These are phyloP conservation scores for Colletotrichum echinochloae DNA, from an alignment of 2,329 filamentous ascomycete species.

Conservation along the genomic window DNA sequence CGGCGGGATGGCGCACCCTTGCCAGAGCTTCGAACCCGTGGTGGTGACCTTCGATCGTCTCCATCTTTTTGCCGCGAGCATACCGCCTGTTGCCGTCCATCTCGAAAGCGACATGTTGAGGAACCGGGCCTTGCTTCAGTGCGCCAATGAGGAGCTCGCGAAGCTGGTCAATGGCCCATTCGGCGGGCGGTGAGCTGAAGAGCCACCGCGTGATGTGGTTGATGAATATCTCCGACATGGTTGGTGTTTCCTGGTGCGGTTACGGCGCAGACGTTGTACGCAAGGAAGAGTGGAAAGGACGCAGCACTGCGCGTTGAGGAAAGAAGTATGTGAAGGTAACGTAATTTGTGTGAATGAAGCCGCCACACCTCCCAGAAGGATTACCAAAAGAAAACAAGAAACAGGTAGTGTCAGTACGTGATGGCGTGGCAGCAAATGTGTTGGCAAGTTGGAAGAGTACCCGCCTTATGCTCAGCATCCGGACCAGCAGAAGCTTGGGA, in stretches of 20 bases:
- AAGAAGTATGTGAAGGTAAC: background rate
- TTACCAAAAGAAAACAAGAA: conserved; percentile 25
- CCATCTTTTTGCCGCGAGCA: conserved; percentile 89
- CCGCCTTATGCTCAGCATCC: conserved; percentile 30
- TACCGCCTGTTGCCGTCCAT: conserved; percentile 99
- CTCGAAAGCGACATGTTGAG: conserved; percentile 97
- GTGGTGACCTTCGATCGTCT: conserved; percentile 96
- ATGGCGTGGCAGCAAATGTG: conserved; percentile 29
- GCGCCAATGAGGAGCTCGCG: conserved; percentile 90
- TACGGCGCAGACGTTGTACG: conserved; percentile 14
- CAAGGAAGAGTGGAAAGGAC: conserved; percentile 7
- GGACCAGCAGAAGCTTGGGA: conserved; percentile 32
- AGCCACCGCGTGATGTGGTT: conserved; percentile 74
- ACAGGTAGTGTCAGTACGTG: conserved; percentile 23
- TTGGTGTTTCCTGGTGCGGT: background rate
- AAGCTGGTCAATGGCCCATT: conserved; percentile 85
- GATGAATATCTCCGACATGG: conserved; percentile 67
- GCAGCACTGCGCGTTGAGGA: background rate
- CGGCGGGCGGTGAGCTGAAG: conserved; percentile 87
- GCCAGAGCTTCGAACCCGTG: conserved; percentile 95
- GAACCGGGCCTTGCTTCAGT: conserved; percentile 89
- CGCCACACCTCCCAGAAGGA: background rate
- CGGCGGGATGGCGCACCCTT: conserved; percentile 65
- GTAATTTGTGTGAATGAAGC: background rate
- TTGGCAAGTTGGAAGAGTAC: conserved; percentile 36